Evolutionary conservation across 139 green algal species (phyloP).

Genomic region (Trebouxia sp.): DNA sequence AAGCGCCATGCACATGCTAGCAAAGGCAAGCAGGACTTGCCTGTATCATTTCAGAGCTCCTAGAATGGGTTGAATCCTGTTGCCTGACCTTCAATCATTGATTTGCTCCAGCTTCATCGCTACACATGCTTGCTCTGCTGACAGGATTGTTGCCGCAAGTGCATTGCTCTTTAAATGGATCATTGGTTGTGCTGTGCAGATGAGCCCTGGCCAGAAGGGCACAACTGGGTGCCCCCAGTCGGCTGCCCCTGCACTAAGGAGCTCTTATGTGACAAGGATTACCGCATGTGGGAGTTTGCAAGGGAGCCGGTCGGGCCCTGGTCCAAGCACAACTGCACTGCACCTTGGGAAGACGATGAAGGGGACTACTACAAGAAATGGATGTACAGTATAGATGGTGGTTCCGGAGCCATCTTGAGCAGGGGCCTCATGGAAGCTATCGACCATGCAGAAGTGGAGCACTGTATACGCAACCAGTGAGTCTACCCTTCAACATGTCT

Average conservation of each 20-base stretch:
- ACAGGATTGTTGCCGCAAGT: too few species aligned
- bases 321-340: slow-evolving; percentile 23
- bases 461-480: slow-evolving; percentile 29
- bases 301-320: neutral
- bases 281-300: slow-evolving; percentile 19
- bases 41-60: too few species aligned
- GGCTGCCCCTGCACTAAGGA: slow-evolving; percentile 39
- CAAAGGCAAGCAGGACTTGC: too few species aligned
- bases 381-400: slow-evolving; percentile 36
- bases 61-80: too few species aligned
- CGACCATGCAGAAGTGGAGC: slow-evolving; percentile 23
- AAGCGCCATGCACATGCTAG: too few species aligned
- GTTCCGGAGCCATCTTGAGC: slow-evolving; percentile 35
- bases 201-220: slow-evolving; percentile 7
- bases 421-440: slow-evolving; percentile 33
- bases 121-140: too few species aligned
- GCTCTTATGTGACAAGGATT: slow-evolving; percentile 34
- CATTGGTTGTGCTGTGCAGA: slow-evolving; percentile 14
- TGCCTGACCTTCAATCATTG: too few species aligned
- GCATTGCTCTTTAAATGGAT: too few species aligned
- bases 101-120: too few species aligned
- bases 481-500: too few species aligned
- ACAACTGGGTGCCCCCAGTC: slow-evolving; percentile 26
- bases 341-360: slow-evolving; percentile 10
- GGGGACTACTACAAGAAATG: slow-evolving; percentile 24